Base-by-base conservation (phyloP, 176 grass and related monocot species). In the Tillandsia fasciculata region DNA sequence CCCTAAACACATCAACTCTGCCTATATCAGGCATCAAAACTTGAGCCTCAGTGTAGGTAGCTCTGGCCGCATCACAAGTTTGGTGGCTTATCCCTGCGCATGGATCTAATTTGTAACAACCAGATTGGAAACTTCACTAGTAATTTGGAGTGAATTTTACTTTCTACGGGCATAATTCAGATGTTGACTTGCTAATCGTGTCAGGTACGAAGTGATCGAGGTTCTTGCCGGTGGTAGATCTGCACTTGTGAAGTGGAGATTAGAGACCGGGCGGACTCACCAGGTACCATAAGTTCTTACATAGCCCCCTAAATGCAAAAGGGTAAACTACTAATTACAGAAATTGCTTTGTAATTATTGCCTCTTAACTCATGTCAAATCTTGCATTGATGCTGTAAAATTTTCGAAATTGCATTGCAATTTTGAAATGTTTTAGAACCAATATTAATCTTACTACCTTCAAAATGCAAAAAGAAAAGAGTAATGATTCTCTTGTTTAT, bases 241-340 rank as follows among this genome's bases (percentile, higher is more conserved):
- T 1, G 84, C 94, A 77, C 68, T 97, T 28, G 89, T 92, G 42
- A 81, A 97, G 65, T 92, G 94, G 94, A 92, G 79, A 87, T 20
- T 92, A 72, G 94, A 97, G 76, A 97, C 94, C 48, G 89, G 94
- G 2, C 84, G 86, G 26, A 97, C 89, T 74, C 86, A 97, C 76
- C 89, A 97, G 89, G 89, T 97, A 70, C 64, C 51, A 67, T 42
- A 64, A n/a, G 3, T 58, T 23, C 42, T 64, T 1, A 2, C 1
- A 42, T 13, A 51, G 27, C 64, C 47, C 64, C 26, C 6, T 70
- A 51, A 11, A 51, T 52, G 11, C 18, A 70, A 27, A 42, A 42
- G 33, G 33, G 33, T 42, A 7, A 4, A 42, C 33, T 42, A 42
- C 33, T 42, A 42, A 7, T 42, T 42, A 42, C 33, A 42, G 33